Evolutionary conservation across 257 asterid genomes (phyloP).

Genomic region (Capsicum pubescens): DNA sequence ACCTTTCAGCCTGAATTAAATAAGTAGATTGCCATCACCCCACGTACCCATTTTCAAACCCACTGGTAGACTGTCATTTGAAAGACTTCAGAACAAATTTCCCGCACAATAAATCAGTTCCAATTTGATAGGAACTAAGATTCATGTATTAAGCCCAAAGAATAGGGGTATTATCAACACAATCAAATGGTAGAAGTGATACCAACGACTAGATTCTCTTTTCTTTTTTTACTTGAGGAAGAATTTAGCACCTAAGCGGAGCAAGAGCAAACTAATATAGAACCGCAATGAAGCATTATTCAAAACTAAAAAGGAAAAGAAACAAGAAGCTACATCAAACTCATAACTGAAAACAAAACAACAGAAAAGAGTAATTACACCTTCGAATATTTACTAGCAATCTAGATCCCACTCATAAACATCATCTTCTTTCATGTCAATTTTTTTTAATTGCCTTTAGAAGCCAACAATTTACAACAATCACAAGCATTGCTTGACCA

Average conservation of each 20-base stretch:
- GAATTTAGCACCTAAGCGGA: conserved; percentile 5
- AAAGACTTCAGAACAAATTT: background rate
- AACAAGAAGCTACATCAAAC: background rate
- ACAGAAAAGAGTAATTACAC: background rate
- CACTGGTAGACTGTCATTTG: background rate
- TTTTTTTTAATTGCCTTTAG: background rate
- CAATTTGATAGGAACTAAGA: background rate
- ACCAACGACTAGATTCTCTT: background rate
- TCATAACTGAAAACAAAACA: background rate
- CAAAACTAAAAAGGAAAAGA: background rate
- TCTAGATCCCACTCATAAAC: background rate
- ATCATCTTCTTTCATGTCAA: background rate
- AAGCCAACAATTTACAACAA: background rate
- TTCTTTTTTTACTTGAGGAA: background rate
- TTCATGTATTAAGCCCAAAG: background rate
- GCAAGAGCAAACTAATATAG: background rate
- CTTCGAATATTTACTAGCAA: background rate
- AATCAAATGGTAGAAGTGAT: background rate
- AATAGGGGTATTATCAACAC: background rate
- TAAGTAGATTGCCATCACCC: background rate
- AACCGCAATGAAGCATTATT: background rate
- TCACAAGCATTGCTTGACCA: background rate
- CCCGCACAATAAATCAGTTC: background rate
- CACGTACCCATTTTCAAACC: background rate
- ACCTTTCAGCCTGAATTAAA: background rate